Evolutionary conservation across 495 filamentous ascomycete species (phyloP).

Genomic region (Filosporella fistucella): DNA sequence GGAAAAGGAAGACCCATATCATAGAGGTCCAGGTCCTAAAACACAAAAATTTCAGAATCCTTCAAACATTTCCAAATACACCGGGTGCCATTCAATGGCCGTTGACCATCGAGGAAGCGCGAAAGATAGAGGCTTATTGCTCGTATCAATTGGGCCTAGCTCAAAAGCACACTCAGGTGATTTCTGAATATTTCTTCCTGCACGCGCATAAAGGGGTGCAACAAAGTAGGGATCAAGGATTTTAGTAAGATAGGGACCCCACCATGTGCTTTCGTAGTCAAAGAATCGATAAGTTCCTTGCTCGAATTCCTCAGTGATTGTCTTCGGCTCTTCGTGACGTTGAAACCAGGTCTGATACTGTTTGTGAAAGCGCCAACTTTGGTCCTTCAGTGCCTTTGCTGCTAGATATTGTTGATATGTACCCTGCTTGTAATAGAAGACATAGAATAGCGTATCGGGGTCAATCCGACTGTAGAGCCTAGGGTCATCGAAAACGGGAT

Average conservation of each 20-base stretch:
- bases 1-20: no score
- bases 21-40: no score
- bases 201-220: not conserved
- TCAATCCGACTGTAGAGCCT: conserved; percentile 84
- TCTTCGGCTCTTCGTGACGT: conserved; percentile 95
- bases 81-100: not conserved
- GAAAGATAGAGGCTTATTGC: not conserved
- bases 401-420: conserved; percentile 96
- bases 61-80: not conserved
- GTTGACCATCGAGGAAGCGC: not conserved
- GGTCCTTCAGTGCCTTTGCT: conserved; percentile 89
- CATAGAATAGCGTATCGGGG: conserved; percentile 95
- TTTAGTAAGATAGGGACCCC: conserved; percentile 30
- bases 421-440: conserved; percentile 97
- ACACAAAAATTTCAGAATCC: no score
- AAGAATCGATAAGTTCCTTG: conserved; percentile 99
- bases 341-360: conserved; percentile 99
- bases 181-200: not conserved
- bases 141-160: no score
- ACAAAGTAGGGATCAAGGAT: not conserved
- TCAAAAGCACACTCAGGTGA: not conserved
- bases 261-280: conserved; percentile 99
- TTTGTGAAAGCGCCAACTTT: conserved; percentile 99
- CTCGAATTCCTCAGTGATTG: conserved; percentile 96
- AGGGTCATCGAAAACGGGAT: conserved; percentile 86